Percentiles rank a stretch among this genome's conserved stretches.
These are phyloP conservation scores for Gliomastix tumulicola DNA, from an alignment of 2,329 filamentous ascomycete species.

Conservation along the genomic window DNA sequence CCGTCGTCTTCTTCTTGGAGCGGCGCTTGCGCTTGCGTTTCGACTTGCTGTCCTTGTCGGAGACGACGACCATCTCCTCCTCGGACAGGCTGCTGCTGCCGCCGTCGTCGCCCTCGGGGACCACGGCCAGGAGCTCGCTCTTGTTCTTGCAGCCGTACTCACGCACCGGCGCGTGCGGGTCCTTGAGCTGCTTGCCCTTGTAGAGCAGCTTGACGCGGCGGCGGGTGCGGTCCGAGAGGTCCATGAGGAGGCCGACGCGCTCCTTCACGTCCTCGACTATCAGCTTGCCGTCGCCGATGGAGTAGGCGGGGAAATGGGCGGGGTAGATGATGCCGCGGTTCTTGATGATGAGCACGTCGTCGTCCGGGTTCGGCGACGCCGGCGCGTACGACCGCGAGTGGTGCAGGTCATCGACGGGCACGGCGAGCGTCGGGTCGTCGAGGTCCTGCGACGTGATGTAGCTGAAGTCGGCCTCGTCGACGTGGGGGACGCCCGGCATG, in stretches of 20 bases:
- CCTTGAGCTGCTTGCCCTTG: conserved; percentile 65
- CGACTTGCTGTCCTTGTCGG: conserved; percentile 27
- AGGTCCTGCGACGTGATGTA: conserved; percentile 79
- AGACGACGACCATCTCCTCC: conserved; percentile 34
- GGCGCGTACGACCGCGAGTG: conserved; percentile 28
- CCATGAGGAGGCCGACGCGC: conserved; percentile 61
- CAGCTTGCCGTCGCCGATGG: conserved; percentile 68
- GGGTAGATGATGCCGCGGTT: conserved; percentile 59
- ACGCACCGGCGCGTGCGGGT: conserved; percentile 48
- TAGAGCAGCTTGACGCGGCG: conserved; percentile 61
- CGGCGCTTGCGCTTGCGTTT: conserved; percentile 29
- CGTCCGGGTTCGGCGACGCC: conserved; percentile 38
- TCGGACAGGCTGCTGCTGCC: conserved; percentile 33
- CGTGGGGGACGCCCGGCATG: conserved; percentile 44
- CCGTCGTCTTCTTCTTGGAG: conserved; percentile 33
- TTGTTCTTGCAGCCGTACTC: conserved; percentile 57
- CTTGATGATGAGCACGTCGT: conserved; percentile 66
- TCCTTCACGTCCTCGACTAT: conserved; percentile 59
- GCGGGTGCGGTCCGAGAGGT: conserved; percentile 45
- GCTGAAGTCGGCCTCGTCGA: conserved; percentile 71
- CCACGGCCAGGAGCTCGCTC: conserved; percentile 47
- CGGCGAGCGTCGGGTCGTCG: conserved; percentile 31
- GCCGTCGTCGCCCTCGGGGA: conserved; percentile 28
- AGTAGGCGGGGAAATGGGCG: conserved; percentile 67
- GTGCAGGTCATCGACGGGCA: conserved; percentile 25